A percentile compares a stretch with the other conserved stretches of the same genome.
These are phyloP conservation scores for Boletus rubropictus DNA, from an alignment of 768 basidiomycete species.

Conservation along the genomic window DNA sequence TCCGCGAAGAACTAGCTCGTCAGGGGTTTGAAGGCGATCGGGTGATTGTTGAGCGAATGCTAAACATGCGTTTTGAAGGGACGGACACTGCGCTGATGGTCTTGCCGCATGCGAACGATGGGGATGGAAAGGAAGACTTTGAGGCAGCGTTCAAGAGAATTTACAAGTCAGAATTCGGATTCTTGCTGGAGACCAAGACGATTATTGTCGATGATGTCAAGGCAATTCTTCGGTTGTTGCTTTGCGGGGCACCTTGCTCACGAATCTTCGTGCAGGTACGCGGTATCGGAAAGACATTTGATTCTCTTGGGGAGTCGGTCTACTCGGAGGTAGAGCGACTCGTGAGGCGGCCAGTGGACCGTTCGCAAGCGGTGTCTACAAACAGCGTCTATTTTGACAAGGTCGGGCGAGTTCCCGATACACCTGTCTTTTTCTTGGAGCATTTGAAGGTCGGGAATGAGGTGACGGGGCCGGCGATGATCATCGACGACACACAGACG, in stretches of 20 bases:
- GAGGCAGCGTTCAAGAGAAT: slow-evolving; percentile 71
- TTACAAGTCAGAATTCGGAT: slow-evolving; percentile 88
- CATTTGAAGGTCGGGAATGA: slow-evolving; percentile 62
- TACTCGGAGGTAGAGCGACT: slow-evolving; percentile 66
- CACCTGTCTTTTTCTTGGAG: slow-evolving; percentile 74
- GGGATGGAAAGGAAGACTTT: slow-evolving; percentile 64
- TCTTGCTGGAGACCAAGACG: slow-evolving; percentile 76
- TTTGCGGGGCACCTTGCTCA: background rate
- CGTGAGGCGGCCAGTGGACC: slow-evolving; percentile 33
- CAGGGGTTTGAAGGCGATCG: slow-evolving; percentile 78
- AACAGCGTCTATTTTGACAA: slow-evolving; percentile 80
- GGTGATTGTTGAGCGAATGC: slow-evolving; percentile 73
- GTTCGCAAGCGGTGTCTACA: slow-evolving; percentile 43
- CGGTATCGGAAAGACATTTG: slow-evolving; percentile 87
- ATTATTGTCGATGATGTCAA: slow-evolving; percentile 91
- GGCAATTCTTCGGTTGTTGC: slow-evolving; percentile 32
- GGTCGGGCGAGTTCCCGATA: slow-evolving; percentile 67
- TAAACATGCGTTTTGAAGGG: slow-evolving; percentile 91
- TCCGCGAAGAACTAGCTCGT: slow-evolving; percentile 56
- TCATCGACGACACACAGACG: slow-evolving; percentile 94
- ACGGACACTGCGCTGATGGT: slow-evolving; percentile 93
- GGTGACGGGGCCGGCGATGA: slow-evolving; percentile 83
- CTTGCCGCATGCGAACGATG: slow-evolving; percentile 44
- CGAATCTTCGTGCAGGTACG: slow-evolving; percentile 48
- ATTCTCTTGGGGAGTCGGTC: slow-evolving; percentile 72